These are phyloP conservation scores for Vachellia pachyceras DNA, from an alignment of 306 rosid genomes.

Conservation along the genomic window DNA sequence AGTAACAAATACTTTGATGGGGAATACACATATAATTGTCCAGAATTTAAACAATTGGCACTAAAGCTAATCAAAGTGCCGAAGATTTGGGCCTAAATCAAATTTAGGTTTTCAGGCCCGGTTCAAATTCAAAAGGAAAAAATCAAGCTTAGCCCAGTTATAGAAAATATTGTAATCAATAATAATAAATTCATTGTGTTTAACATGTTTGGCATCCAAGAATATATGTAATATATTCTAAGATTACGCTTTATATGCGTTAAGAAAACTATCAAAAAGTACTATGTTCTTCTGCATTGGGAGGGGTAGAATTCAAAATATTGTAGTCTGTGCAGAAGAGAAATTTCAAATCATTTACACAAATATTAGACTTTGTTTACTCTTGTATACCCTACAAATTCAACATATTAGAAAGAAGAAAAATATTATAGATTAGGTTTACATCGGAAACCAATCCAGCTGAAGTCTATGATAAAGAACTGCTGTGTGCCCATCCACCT, in stretches of 20 bases:
- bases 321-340: slow-evolving; percentile 12
- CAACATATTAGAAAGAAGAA: neutral
- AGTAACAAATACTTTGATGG: neutral
- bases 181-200: neutral
- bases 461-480: slow-evolving; percentile 93
- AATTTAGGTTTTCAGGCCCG: neutral
- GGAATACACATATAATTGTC: neutral
- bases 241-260: neutral
- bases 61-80: neutral
- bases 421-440: slow-evolving; percentile 38
- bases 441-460: slow-evolving; percentile 98
- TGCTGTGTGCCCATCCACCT: slow-evolving; percentile 99
- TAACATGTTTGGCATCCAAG: neutral
- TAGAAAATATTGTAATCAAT: neutral
- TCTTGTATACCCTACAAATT: slow-evolving; percentile 15
- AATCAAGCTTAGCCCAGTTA: neutral
- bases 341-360: slow-evolving; percentile 9
- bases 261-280: neutral
- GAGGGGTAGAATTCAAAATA: neutral
- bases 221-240: neutral
- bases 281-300: neutral
- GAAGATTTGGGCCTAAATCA: neutral
- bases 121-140: neutral
- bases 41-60: neutral
- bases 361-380: slow-evolving; percentile 16